Conservation (phyloP, 2,329 filamentous ascomycete species). For the Hypoxylon sp. region DNA sequence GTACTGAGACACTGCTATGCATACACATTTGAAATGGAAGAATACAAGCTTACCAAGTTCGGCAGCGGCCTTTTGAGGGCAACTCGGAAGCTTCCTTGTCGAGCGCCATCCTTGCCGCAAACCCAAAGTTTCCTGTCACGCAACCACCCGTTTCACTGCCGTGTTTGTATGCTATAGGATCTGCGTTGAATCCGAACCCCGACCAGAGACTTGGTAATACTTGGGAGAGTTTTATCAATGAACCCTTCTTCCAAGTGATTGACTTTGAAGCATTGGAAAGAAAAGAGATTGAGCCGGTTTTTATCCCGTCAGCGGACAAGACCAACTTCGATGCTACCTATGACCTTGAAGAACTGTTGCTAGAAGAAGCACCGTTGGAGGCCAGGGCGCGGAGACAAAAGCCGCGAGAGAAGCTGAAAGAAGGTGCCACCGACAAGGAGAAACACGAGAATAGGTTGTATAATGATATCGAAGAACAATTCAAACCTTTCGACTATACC, state of each 20-base stretch:
- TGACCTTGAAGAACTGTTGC: slow-evolving; percentile 89
- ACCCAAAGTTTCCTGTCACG: slow-evolving; percentile 91
- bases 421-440: slow-evolving; percentile 94
- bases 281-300: slow-evolving; percentile 91
- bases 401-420: slow-evolving; percentile 88
- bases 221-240: slow-evolving; percentile 86
- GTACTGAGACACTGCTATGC: slow-evolving; percentile 58
- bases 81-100: slow-evolving; percentile 84
- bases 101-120: slow-evolving; percentile 82
- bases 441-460: slow-evolving; percentile 95
- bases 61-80: slow-evolving; percentile 90
- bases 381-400: slow-evolving; percentile 93
- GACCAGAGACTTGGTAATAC: slow-evolving; percentile 84
- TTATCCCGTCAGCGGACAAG: slow-evolving; percentile 94
- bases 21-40: slow-evolving; percentile 1
- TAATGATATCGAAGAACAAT: slow-evolving; percentile 92
- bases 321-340: slow-evolving; percentile 99
- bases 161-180: slow-evolving; percentile 89
- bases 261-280: slow-evolving; percentile 87
- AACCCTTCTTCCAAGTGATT: slow-evolving; percentile 88
- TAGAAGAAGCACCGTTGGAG: slow-evolving; percentile 95
- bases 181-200: slow-evolving; percentile 83
- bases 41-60: slow-evolving; percentile 48
- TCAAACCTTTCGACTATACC: slow-evolving; percentile 96
- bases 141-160: slow-evolving; percentile 88